Conservation (phyloP, 495 filamentous ascomycete genomes). For the Penicillium cosmopolitanum region DNA sequence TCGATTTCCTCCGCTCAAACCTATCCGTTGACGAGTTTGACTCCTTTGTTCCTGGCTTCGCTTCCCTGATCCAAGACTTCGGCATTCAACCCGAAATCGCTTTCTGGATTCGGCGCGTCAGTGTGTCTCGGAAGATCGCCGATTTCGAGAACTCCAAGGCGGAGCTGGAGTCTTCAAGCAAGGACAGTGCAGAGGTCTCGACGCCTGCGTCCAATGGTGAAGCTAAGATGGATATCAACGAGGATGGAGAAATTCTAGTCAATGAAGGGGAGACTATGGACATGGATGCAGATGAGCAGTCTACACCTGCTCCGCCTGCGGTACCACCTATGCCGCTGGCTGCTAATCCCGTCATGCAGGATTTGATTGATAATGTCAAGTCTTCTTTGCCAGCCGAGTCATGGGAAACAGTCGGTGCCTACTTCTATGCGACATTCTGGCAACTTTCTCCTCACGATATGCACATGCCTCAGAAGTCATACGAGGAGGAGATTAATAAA, state of each 20-base stretch:
- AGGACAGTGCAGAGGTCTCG: slow-evolving; percentile 27
- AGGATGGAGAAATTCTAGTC: slow-evolving; percentile 27
- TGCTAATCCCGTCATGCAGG: slow-evolving; percentile 75
- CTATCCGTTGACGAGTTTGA: slow-evolving; percentile 79
- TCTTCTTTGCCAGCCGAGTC: slow-evolving; percentile 61
- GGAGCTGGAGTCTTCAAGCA: slow-evolving; percentile 25
- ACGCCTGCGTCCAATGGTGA: slow-evolving; percentile 30
- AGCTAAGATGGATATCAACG: slow-evolving; percentile 39
- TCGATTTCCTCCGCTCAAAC: slow-evolving; percentile 84
- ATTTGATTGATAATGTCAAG: slow-evolving; percentile 70
- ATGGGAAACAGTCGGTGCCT: slow-evolving; percentile 68
- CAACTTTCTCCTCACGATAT: slow-evolving; percentile 82
- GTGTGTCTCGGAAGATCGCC: slow-evolving; percentile 59
- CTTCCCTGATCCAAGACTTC: slow-evolving; percentile 74
- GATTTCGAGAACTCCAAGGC: slow-evolving; percentile 43
- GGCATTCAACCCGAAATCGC: slow-evolving; percentile 81
- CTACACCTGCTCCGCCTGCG: slow-evolving; percentile 8
- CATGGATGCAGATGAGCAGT: slow-evolving; percentile 38
- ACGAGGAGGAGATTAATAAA: slow-evolving; percentile 68
- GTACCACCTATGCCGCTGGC: slow-evolving; percentile 39
- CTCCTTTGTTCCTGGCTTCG: slow-evolving; percentile 73
- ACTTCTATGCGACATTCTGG: slow-evolving; percentile 95
- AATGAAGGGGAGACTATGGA: slow-evolving; percentile 38
- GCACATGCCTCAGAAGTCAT: slow-evolving; percentile 69
- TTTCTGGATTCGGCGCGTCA: slow-evolving; percentile 82